These are phyloP conservation scores for Boletus reticuloceps DNA, from an alignment of 768 basidiomycete species.

Conservation along the genomic window DNA sequence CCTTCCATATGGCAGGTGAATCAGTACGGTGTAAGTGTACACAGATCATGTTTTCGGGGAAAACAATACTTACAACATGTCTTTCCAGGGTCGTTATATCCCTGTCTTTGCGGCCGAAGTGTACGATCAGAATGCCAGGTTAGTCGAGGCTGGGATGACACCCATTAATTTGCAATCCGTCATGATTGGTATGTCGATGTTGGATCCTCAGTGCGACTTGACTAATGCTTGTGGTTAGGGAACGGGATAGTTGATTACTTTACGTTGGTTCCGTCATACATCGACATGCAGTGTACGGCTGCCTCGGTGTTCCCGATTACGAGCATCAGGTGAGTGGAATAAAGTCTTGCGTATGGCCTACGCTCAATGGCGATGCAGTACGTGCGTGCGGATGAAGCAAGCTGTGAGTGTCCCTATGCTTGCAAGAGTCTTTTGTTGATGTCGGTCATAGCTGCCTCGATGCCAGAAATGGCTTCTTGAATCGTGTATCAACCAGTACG, in stretches of 20 bases:
- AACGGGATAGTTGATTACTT: slow-evolving; percentile 44
- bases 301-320: slow-evolving; percentile 49
- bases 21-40: slow-evolving; percentile 46
- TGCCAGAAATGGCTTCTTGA: slow-evolving; percentile 58
- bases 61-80: neutral
- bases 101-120: slow-evolving; percentile 49
- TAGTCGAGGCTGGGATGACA: slow-evolving; percentile 43
- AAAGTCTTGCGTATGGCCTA: neutral
- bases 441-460: slow-evolving; percentile 55
- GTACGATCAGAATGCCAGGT: slow-evolving; percentile 45
- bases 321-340: slow-evolving; percentile 20
- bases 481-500: slow-evolving; percentile 65
- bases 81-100: slow-evolving; percentile 47
- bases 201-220: neutral
- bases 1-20: slow-evolving; percentile 60
- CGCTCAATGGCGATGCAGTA: slow-evolving; percentile 1
- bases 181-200: slow-evolving; percentile 41
- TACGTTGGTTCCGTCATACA: slow-evolving; percentile 40
- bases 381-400: slow-evolving; percentile 45
- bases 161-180: slow-evolving; percentile 50
- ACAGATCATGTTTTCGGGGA: neutral
- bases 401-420: slow-evolving; percentile 26
- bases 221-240: slow-evolving; percentile 25
- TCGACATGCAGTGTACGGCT: slow-evolving; percentile 56
- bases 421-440: neutral